phyloP scores from a whole-genome alignment of 2,329 filamentous ascomycete genomes.

The Penicillium sp. region DNA sequence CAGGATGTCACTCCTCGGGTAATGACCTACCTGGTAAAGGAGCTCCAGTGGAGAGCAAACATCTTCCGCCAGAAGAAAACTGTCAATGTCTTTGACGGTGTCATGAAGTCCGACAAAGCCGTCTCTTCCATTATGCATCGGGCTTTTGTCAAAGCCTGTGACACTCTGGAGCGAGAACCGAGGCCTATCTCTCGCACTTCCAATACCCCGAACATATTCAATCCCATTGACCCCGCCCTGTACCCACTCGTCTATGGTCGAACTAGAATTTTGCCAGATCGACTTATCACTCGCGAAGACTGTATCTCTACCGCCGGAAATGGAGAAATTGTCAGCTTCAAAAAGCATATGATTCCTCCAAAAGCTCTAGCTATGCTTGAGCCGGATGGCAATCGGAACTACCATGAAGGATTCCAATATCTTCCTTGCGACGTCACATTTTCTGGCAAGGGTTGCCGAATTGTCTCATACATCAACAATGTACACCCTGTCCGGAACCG shows the following conservation, averaged over 20 bases:
- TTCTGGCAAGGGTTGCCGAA: constrained; percentile 1
- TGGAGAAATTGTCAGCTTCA: neutral
- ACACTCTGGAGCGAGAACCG: too few species aligned
- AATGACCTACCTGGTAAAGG: too few species aligned
- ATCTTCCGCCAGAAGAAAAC: too few species aligned
- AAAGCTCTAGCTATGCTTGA: too few species aligned
- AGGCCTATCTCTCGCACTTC: too few species aligned
- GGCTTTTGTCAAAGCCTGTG: too few species aligned
- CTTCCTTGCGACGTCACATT: constrained; percentile 10
- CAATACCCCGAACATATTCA: neutral
- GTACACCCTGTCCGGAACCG: constrained; percentile 3
- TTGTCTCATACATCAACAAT: constrained; percentile 11
- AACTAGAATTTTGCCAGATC: neutral
- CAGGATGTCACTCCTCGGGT: too few species aligned
- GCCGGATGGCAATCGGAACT: neutral
- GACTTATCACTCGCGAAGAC: neutral
- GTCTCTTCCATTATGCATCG: too few species aligned
- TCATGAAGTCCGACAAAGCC: too few species aligned
- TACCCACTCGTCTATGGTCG: neutral
- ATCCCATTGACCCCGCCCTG: neutral
- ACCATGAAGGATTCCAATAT: constrained; percentile 3
- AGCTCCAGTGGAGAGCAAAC: too few species aligned
- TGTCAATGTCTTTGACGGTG: too few species aligned
- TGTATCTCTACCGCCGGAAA: neutral
- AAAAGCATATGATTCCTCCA: too few species aligned